These are phyloP conservation scores for Penicillium longicatenatum DNA, from an alignment of 495 filamentous ascomycete genomes.

Conservation along the genomic window DNA sequence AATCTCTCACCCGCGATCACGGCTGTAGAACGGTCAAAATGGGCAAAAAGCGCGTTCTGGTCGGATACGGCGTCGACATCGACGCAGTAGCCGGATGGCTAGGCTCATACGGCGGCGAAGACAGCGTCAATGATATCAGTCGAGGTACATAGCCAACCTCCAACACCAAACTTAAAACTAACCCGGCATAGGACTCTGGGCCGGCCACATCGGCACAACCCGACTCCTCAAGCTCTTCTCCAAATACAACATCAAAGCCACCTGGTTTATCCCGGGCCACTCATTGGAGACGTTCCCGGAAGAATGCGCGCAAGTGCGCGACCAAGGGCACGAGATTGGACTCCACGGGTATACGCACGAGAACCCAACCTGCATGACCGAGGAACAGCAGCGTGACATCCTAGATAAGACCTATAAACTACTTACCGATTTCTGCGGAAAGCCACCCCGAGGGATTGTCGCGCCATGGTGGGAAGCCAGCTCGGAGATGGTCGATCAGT, in stretches of 20 bases:
- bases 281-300: conserved; percentile 78
- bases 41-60: conserved; percentile 63
- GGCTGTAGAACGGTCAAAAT: conserved; percentile 30
- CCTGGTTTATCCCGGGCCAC: conserved; percentile 84
- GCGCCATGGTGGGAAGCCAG: conserved; percentile 69
- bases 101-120: conserved; percentile 71
- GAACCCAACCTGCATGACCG: conserved; percentile 70
- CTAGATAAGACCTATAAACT: conserved; percentile 75
- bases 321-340: conserved; percentile 78
- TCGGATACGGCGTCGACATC: conserved; percentile 61
- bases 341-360: conserved; percentile 77
- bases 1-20: not conserved
- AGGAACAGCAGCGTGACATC: conserved; percentile 73
- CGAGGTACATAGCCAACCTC: conserved; percentile 42
- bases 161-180: not conserved
- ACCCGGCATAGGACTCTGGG: conserved; percentile 58
- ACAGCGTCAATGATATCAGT: conserved; percentile 68
- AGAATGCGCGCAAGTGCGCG: conserved; percentile 71
- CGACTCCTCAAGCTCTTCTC: conserved; percentile 74
- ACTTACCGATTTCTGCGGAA: conserved; percentile 73
- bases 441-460: conserved; percentile 70
- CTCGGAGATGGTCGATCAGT: conserved; percentile 64
- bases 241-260: conserved; percentile 80
- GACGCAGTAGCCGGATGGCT: conserved; percentile 75
- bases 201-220: conserved; percentile 70